Percentiles rank a stretch among this genome's conserved stretches.
Evolutionary conservation across 805 yeast species (phyloP).

Genomic region (Metschnikowia koreensis): DNA sequence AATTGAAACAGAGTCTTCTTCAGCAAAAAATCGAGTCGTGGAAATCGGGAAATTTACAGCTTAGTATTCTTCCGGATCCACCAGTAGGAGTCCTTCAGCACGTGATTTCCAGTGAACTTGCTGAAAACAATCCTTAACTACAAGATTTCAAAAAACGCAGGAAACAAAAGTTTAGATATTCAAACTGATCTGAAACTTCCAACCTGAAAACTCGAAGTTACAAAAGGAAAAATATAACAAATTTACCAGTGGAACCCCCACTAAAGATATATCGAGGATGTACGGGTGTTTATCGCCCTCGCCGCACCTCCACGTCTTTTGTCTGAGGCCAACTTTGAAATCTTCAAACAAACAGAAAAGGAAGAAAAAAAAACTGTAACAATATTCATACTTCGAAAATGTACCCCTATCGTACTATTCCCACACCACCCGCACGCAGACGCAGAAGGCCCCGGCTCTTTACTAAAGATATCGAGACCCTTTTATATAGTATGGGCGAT

Average conservation of each 20-base stretch:
- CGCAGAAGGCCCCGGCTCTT: conserved; percentile 37
- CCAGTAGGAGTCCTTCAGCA: conserved; percentile 10
- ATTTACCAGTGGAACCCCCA: too few relatives aligned
- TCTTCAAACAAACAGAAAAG: background rate
- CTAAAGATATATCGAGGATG: too few relatives aligned
- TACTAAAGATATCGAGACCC: conserved; percentile 41
- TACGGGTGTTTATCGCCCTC: too few relatives aligned
- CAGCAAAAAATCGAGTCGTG: conserved; percentile 6
- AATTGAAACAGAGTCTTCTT: conserved; percentile 10
- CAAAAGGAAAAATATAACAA: too few relatives aligned
- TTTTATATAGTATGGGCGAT: conserved; percentile 42
- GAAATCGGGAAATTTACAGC: conserved; percentile 7
- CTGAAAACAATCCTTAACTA: background rate
- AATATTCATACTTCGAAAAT: background rate
- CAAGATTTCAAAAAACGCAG: too few relatives aligned
- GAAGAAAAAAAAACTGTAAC: background rate
- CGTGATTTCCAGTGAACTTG: conserved; percentile 11
- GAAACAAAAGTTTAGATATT: too few relatives aligned
- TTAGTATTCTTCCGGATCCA: conserved; percentile 12
- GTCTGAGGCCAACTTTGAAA: background rate
- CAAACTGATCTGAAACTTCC: too few relatives aligned
- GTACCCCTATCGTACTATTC: conserved; percentile 13
- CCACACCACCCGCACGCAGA: conserved; percentile 10
- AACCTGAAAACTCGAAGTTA: too few relatives aligned
- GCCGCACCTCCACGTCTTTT: too few relatives aligned